A percentile compares a stretch with the other conserved stretches of the same genome.
Conservation (phyloP, 352 stramenopile species). For the Pythium graminicola region DNA sequence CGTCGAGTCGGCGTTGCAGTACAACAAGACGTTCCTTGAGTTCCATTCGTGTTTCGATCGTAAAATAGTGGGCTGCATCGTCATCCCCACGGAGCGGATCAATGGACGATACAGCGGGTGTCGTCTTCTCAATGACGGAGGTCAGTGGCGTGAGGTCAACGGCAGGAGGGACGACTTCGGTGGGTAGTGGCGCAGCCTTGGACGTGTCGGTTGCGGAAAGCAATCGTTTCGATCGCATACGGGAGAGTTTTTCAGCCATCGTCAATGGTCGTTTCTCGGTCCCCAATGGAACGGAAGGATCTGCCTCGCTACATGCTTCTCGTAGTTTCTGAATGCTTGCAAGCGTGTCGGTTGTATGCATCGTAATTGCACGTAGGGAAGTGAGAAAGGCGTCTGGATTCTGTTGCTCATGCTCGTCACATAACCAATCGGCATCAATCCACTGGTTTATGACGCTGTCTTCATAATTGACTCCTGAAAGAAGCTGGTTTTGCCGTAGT, state of each 20-base stretch:
- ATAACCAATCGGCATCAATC: conserved; percentile 7
- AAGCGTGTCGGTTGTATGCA: not conserved
- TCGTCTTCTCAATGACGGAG: no score
- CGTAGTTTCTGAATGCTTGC: not conserved
- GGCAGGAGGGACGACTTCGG: not conserved
- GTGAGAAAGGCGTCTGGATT: not conserved
- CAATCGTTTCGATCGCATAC: conserved; percentile 11
- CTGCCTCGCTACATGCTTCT: not conserved
- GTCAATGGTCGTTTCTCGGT: not conserved
- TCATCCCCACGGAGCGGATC: conserved; percentile 12
- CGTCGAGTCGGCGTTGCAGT: conserved; percentile 34
- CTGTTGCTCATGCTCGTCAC: not conserved
- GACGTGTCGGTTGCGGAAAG: no score
- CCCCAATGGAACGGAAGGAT: not conserved
- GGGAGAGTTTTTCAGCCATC: conserved; percentile 23
- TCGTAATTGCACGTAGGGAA: not conserved
- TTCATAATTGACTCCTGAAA: not conserved
- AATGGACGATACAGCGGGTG: no score
- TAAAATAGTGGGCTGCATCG: conserved; percentile 41
- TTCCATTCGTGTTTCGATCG: conserved; percentile 52
- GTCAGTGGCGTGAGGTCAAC: not conserved
- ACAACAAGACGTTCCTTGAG: conserved; percentile 36
- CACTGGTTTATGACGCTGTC: not conserved
- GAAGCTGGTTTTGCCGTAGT: not conserved
- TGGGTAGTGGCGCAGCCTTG: not conserved